Base-by-base conservation (phyloP, 305 asterid species). In the Vinca major region DNA sequence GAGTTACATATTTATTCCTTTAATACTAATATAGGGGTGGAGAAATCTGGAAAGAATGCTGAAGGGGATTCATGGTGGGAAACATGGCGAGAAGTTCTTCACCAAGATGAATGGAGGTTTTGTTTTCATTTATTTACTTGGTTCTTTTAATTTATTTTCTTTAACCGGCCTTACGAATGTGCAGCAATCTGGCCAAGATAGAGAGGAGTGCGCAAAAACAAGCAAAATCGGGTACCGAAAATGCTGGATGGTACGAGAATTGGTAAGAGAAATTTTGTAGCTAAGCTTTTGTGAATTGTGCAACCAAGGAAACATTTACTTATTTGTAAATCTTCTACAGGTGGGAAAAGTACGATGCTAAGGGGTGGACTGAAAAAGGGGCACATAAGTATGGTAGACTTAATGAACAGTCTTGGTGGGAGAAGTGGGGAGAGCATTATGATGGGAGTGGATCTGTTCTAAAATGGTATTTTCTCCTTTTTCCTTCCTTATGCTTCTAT, bases 51-150 rank as follows among this genome's bases (percentile, higher is more conserved):
- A 66, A 86, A 78, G 78, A 94, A 91, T 84, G 86, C 83, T 37
- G 97, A 85, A 79, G 99, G 97, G 62, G 99, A 94, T 77, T 83
- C 96, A 58, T 94, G 99, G 99, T 94, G 97, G 97, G 99, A 94
- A 81, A 94, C 99, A 7, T 94, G 99, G 99, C 84, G 89, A 74
- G 99, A 94, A 82, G 96, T 88, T 79, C 96, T 94, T 74, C 91
- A 89, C 80, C 97, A 88, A 71, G 99, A 94, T 82, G 97, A 91
- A 71, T 94, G 99, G 99, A 94, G 99, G 99, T 93, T 63, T 65
- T 54, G 43, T 17, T 40, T 69, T 73, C 70, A 57, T 16, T 55
- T 64, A 52, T 67, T 67, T 37, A 26, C 55, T 52, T 26, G 58
- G 19, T 63, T 67, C 5, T 64, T 4, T 50, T 43, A 10, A 13